Evolutionary conservation across 164 flowering plant genomes (phyloP).

Genomic region (Warburgia ugandensis): DNA sequence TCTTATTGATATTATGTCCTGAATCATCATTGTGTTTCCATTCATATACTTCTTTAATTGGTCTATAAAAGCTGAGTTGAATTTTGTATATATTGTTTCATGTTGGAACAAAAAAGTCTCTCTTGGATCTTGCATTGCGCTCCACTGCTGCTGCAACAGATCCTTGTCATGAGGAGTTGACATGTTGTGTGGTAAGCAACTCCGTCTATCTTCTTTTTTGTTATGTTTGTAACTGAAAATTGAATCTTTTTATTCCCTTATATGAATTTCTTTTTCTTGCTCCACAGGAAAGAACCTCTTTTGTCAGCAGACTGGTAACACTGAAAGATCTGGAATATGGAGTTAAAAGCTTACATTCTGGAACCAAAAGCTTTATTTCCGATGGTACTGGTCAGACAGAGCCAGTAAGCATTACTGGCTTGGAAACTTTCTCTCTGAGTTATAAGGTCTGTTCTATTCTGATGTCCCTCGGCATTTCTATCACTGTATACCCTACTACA

Average conservation of each 20-base stretch:
- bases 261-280: slow-evolving; percentile 10
- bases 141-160: slow-evolving; percentile 93
- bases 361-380: slow-evolving; percentile 21
- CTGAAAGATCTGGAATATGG: slow-evolving; percentile 41
- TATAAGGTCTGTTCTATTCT: slow-evolving; percentile 58
- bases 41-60: neutral
- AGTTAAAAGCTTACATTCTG: slow-evolving; percentile 11
- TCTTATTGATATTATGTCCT: neutral
- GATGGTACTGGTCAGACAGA: slow-evolving; percentile 49
- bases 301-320: slow-evolving; percentile 61
- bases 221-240: neutral
- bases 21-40: neutral
- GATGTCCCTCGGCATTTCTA: neutral
- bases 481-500: neutral
- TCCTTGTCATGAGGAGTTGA: slow-evolving; percentile 87
- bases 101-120: slow-evolving; percentile 42
- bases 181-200: slow-evolving; percentile 74
- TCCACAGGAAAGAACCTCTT: slow-evolving; percentile 67
- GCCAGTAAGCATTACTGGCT: slow-evolving; percentile 70
- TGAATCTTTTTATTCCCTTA: neutral
- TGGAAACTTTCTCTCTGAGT: slow-evolving; percentile 85
- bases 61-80: neutral
- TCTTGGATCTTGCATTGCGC: slow-evolving; percentile 92
- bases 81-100: neutral
- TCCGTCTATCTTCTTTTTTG: neutral